Evolutionary conservation across 176 grass and related monocot species (phyloP).

Genomic region (Cenchrus americanus): DNA sequence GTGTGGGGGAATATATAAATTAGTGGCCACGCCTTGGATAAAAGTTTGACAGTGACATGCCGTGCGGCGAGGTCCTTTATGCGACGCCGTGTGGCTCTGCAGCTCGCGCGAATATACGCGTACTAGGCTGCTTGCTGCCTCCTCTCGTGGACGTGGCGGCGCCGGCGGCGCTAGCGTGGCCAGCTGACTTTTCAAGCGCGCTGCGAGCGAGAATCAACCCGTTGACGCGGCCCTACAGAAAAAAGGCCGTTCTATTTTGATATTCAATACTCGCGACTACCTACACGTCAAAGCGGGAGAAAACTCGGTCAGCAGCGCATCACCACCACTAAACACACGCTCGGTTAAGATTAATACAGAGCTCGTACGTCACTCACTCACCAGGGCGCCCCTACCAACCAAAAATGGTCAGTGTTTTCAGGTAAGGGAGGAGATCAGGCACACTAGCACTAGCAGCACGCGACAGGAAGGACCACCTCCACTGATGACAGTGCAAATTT

Average conservation of each 20-base stretch:
- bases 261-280: no score
- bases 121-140: background rate
- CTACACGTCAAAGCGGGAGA: background rate
- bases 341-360: background rate
- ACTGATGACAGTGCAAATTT: background rate
- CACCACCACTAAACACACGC: background rate
- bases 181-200: background rate
- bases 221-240: background rate
- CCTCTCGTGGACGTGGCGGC: background rate
- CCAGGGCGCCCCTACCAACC: background rate
- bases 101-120: background rate
- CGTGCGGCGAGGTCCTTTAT: no score
- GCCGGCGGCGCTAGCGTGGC: no score
- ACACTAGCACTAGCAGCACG: background rate
- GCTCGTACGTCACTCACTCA: background rate
- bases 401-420: background rate
- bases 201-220: background rate
- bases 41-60: no score
- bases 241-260: background rate
- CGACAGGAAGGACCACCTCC: background rate
- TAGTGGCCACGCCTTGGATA: no score
- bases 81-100: background rate
- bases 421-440: constrained; percentile 8
- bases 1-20: no score
- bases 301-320: background rate